phyloP scores from a whole-genome alignment of 495 filamentous ascomycete species.

The Neurospora africana region DNA sequence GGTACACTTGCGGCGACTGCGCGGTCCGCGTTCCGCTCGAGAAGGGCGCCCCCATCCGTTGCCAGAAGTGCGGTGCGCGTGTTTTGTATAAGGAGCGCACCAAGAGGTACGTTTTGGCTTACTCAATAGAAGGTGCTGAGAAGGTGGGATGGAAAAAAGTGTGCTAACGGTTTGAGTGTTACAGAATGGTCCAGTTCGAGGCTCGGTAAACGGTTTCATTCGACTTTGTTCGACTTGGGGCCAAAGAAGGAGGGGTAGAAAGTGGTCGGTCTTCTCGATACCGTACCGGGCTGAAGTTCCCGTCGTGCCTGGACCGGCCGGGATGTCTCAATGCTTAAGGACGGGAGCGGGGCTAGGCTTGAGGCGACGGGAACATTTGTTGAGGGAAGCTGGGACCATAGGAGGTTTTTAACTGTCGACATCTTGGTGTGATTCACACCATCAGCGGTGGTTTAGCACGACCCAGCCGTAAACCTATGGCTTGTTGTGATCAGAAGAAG shows the following conservation, averaged over 20 bases:
- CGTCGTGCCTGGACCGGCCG: not conserved
- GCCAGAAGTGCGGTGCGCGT: slow-evolving; percentile 91
- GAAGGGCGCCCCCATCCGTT: slow-evolving; percentile 79
- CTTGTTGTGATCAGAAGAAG: not conserved
- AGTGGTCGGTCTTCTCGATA: not conserved
- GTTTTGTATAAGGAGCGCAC: slow-evolving; percentile 97
- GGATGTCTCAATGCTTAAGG: not conserved
- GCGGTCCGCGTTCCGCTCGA: slow-evolving; percentile 69
- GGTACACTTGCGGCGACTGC: slow-evolving; percentile 93
- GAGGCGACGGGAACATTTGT: not conserved
- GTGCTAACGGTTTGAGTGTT: not conserved
- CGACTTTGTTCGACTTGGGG: slow-evolving; percentile 4
- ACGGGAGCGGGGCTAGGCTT: not conserved
- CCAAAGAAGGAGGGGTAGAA: slow-evolving; percentile 4
- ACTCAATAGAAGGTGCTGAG: not conserved
- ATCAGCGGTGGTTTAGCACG: not conserved
- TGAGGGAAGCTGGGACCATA: not conserved
- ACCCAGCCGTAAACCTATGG: not conserved
- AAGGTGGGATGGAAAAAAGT: not conserved
- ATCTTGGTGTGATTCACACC: not conserved
- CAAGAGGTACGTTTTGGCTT: slow-evolving; percentile 58
- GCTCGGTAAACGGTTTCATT: slow-evolving; percentile 48
- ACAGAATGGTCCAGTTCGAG: slow-evolving; percentile 94
- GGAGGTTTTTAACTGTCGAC: not conserved
- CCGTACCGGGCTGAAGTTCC: not conserved